Conservation (phyloP, 257 asterid genomes). For the Fraxinus pennsylvanica region DNA sequence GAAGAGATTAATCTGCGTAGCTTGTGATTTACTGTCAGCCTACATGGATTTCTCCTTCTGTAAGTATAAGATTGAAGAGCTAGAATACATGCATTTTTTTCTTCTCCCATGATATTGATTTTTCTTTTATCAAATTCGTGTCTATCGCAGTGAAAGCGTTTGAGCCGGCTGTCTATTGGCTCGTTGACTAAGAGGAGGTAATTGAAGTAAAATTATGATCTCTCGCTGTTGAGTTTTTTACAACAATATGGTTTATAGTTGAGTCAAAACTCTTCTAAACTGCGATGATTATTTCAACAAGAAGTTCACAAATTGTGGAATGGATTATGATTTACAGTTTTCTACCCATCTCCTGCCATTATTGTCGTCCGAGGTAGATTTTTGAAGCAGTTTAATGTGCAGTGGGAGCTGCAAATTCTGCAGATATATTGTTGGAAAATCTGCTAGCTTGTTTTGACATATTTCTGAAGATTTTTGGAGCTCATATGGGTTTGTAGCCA, state of each 20-base stretch:
- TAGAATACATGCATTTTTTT: neutral
- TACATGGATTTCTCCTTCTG: slow-evolving; percentile 14
- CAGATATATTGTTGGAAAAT: neutral
- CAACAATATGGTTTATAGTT: neutral
- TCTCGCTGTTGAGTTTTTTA: neutral
- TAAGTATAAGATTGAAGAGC: slow-evolving; percentile 19
- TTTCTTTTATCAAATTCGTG: neutral
- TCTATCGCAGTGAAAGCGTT: slow-evolving; percentile 18
- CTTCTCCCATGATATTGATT: neutral
- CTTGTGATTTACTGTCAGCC: slow-evolving; percentile 1
- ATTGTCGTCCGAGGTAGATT: neutral
- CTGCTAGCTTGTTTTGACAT: neutral
- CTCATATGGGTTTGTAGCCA: neutral
- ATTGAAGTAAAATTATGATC: neutral
- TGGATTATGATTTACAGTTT: no score
- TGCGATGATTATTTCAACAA: neutral
- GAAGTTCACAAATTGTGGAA: neutral
- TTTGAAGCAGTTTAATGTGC: neutral
- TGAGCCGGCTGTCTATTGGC: slow-evolving; percentile 1
- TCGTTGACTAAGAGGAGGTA: slow-evolving; percentile 15
- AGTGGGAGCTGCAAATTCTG: no score
- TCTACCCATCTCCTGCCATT: neutral
- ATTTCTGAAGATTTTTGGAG: neutral
- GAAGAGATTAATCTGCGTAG: slow-evolving; percentile 15
- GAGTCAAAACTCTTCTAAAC: neutral